Evolutionary conservation across 1,284 basidiomycete species (phyloP), one percentile per base, ranked within the genome.

Genomic region (Chiua sp.): DNA sequence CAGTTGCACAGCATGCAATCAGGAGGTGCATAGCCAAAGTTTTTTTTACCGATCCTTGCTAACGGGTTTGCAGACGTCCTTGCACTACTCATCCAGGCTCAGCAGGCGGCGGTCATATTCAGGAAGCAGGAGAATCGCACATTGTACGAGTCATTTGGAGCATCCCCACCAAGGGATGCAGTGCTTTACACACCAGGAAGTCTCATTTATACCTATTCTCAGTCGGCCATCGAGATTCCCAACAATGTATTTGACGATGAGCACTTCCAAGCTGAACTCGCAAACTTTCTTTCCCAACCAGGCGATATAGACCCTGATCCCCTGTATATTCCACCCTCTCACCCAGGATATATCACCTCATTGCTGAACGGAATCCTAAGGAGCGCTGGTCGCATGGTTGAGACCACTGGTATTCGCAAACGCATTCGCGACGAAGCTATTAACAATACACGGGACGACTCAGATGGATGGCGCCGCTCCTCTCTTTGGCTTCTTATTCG

Each of bases 311-410:
- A 51, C 35, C 16, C 50, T 8, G 55, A 56, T 35, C 67, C 73
- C 1, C 65, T 69, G 68, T 65, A 49, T 11, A 64, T 77, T 20
- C 78, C 79, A 32, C 72, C 76, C 0, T 56, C 70, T 0, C 59
- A 80, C 59, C 78, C 79, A 6, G 72, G 75, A 3, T 81, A 80
- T 57, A 78, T 82, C 62, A 77, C 79, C 26, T 7, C 47, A 22
- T 32, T 82, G 7, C 71, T 84, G 20, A 72, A 73, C 7, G 76
- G 74, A 44, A 80, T 82, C 50, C 65, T 82, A 20, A 74, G 73
- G 28, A 78, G 74, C 4, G 50, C 64, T 61, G 72, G 32, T 47
- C 59, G 22, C 47, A 59, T 10, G 7, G 62, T 72, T 8, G 67
- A 75, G 39, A 42, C 39, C 39, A 7, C 39, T 20, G 39, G 39